Percentiles rank a stretch among this genome's conserved stretches.
phyloP scores from a whole-genome alignment of 768 basidiomycete genomes.

The Trametes villosa region DNA sequence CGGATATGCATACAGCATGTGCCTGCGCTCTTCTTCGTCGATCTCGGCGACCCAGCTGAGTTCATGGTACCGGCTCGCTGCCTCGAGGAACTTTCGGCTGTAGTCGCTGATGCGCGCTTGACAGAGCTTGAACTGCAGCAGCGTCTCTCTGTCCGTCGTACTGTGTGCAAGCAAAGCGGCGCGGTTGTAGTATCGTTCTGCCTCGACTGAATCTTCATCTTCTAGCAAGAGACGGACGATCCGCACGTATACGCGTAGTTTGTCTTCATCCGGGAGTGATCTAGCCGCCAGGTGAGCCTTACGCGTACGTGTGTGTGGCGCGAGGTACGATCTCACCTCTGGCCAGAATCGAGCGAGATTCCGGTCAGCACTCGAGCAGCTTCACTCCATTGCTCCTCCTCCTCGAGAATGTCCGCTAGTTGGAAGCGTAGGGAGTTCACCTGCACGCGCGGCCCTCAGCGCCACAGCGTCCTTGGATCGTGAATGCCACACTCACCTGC shows the following conservation, averaged over 20 bases:
- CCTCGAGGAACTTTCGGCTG: constrained; percentile 90
- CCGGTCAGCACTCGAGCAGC: constrained; percentile 92
- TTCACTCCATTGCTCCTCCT: constrained; percentile 91
- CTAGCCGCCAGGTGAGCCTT: not conserved
- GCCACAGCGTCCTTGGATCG: constrained; percentile 4
- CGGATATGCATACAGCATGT: constrained; percentile 68
- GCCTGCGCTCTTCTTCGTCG: constrained; percentile 89
- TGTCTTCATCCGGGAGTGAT: constrained; percentile 68
- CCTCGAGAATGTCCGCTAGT: constrained; percentile 87
- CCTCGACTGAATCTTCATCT: constrained; percentile 95
- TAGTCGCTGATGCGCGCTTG: constrained; percentile 96
- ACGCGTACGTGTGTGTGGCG: not conserved
- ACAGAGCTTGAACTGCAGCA: constrained; percentile 86
- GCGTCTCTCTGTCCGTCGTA: constrained; percentile 75
- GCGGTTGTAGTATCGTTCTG: constrained; percentile 98
- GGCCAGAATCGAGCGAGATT: constrained; percentile 88
- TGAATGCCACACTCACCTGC: constrained; percentile 62
- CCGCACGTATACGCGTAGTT: constrained; percentile 88
- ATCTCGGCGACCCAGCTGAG: constrained; percentile 89
- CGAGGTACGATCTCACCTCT: constrained; percentile 57
- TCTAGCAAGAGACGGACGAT: constrained; percentile 94
- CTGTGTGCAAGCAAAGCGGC: constrained; percentile 89
- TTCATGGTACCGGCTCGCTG: constrained; percentile 93
- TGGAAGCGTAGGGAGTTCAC: constrained; percentile 83
- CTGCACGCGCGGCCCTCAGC: constrained; percentile 44